phyloP scores from a whole-genome alignment of 176 grass and related monocot genomes.

The Oropetium thomaeum region DNA sequence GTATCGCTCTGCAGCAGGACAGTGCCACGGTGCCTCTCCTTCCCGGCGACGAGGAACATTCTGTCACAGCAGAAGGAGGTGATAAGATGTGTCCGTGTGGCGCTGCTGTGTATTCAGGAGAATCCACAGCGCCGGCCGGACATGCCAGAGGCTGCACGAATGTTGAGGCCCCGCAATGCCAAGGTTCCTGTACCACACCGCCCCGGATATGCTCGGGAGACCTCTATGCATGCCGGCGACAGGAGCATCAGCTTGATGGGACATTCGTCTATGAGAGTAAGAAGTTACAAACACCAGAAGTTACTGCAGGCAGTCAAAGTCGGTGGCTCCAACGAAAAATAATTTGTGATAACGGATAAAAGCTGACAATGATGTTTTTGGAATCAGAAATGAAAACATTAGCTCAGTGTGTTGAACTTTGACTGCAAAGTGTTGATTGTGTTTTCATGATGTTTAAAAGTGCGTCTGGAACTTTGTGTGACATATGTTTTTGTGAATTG shows the following conservation, averaged over 20 bases:
- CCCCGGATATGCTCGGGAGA: not conserved
- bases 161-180: not conserved
- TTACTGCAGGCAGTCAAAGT: no score
- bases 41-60: not conserved
- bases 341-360: no score
- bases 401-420: no score
- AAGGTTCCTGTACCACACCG: not conserved
- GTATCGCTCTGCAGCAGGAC: not conserved
- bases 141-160: not conserved
- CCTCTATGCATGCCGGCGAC: not conserved
- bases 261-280: no score
- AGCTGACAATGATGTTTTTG: no score
- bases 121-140: not conserved
- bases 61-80: conserved; percentile 2
- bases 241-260: not conserved
- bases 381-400: no score
- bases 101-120: conserved; percentile 22
- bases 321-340: no score
- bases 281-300: no score
- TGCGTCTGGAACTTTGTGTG: no score
- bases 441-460: no score
- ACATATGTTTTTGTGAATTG: no score
- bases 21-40: conserved; percentile 1
- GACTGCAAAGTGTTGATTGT: no score
- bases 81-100: not conserved